These are phyloP conservation scores for Mucor plumbeus DNA, from an alignment of 371 early-diverging fungal species.

Conservation along the genomic window DNA sequence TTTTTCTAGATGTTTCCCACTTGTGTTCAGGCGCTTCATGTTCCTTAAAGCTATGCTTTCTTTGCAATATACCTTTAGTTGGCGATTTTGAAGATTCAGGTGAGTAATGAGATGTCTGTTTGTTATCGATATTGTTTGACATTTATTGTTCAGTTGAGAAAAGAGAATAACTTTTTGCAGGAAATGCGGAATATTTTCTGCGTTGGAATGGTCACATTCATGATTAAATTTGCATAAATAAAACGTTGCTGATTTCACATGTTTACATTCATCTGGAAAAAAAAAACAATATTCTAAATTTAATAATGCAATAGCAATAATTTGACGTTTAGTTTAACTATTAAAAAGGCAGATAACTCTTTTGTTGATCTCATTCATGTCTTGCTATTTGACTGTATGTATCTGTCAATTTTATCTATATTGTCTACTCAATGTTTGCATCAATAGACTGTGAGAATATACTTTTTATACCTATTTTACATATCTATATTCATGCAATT, in stretches of 20 bases:
- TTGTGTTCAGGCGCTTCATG: slow-evolving; percentile 20
- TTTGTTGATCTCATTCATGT: no score
- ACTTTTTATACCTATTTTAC: no score
- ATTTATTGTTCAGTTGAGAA: neutral
- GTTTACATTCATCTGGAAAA: slow-evolving; percentile 8
- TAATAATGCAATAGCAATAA: no score
- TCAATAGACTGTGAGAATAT: no score
- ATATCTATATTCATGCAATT: no score
- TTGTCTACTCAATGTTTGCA: no score
- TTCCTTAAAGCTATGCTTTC: slow-evolving; percentile 19
- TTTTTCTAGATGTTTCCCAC: neutral
- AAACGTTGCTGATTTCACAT: no score
- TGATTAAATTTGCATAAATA: neutral
- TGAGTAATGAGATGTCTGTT: neutral
- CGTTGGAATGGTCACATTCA: slow-evolving; percentile 1
- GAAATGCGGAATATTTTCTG: neutral
- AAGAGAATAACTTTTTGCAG: neutral
- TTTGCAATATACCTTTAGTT: slow-evolving; percentile 57
- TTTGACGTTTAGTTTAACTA: no score
- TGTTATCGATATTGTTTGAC: neutral
- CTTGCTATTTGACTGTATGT: no score
- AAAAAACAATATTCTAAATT: no score
- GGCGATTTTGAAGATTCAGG: slow-evolving; percentile 12
- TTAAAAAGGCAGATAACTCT: no score
- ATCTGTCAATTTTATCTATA: no score